phyloP scores from a whole-genome alignment of 352 stramenopile genomes.

The Globisporangium abappressorium region DNA sequence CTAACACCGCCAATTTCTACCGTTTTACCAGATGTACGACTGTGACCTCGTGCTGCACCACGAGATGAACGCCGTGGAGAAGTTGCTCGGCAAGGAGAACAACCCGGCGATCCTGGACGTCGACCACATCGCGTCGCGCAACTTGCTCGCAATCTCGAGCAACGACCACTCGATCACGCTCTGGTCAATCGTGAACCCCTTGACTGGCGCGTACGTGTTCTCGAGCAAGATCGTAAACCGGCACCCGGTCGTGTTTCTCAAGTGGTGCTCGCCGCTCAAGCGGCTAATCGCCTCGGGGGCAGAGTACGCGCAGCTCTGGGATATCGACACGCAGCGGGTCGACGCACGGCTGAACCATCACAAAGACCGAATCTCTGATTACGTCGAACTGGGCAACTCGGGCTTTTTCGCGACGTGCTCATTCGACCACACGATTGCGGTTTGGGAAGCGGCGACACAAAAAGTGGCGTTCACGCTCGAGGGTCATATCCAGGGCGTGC shows the following conservation, averaged over 20 bases:
- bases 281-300: conserved; percentile 43
- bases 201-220: conserved; percentile 58
- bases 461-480: conserved; percentile 53
- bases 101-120: conserved; percentile 48
- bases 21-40: conserved; percentile 52
- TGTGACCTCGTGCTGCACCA: conserved; percentile 60
- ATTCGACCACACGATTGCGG: conserved; percentile 72
- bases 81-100: conserved; percentile 31
- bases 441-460: conserved; percentile 60
- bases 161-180: conserved; percentile 56
- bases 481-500: conserved; percentile 61
- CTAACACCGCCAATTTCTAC: not conserved
- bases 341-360: conserved; percentile 32
- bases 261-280: conserved; percentile 56
- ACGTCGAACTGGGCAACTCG: conserved; percentile 50
- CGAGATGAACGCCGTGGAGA: conserved; percentile 55
- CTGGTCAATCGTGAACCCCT: conserved; percentile 66
- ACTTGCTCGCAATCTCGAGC: conserved; percentile 49
- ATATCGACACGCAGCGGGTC: conserved; percentile 45
- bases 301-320: conserved; percentile 58
- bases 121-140: conserved; percentile 51
- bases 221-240: conserved; percentile 54
- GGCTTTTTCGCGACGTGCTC: conserved; percentile 64
- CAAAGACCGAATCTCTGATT: conserved; percentile 50
- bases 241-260: conserved; percentile 45